Evolutionary conservation across 768 basidiomycete genomes (phyloP).

Genomic region (Boletellus emodensis): DNA sequence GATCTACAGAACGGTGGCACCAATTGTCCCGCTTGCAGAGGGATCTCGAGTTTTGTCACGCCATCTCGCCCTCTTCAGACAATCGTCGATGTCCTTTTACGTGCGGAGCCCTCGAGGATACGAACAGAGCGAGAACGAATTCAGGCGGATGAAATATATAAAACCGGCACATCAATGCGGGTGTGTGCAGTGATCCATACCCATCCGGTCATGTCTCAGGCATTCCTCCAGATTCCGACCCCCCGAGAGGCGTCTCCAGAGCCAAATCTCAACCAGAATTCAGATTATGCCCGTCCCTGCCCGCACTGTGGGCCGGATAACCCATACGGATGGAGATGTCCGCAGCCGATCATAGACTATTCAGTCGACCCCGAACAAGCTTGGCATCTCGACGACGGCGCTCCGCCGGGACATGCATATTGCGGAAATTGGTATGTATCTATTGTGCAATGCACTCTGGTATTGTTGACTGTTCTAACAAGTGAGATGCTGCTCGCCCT

Average conservation of each 20-base stretch:
- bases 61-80: constrained; percentile 73
- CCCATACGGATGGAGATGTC: constrained; percentile 74
- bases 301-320: constrained; percentile 73
- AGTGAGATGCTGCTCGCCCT: constrained; percentile 76
- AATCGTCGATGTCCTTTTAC: constrained; percentile 67
- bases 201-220: not conserved
- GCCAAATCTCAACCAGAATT: constrained; percentile 59
- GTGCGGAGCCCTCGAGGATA: constrained; percentile 62
- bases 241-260: constrained; percentile 77
- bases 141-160: constrained; percentile 83
- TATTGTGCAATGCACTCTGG: not conserved
- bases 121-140: constrained; percentile 67
- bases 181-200: constrained; percentile 38
- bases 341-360: constrained; percentile 76
- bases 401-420: constrained; percentile 73
- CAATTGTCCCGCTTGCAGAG: constrained; percentile 79
- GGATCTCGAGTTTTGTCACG: constrained; percentile 59
- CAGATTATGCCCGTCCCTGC: constrained; percentile 71
- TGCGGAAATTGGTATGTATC: constrained; percentile 76
- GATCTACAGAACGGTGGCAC: constrained; percentile 71
- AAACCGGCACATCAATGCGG: constrained; percentile 54
- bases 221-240: constrained; percentile 55
- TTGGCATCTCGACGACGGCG: constrained; percentile 73
- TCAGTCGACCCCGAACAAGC: constrained; percentile 62
- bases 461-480: not conserved